These are phyloP conservation scores for Acer negundo DNA, from an alignment of 345 rosid species.

Conservation along the genomic window DNA sequence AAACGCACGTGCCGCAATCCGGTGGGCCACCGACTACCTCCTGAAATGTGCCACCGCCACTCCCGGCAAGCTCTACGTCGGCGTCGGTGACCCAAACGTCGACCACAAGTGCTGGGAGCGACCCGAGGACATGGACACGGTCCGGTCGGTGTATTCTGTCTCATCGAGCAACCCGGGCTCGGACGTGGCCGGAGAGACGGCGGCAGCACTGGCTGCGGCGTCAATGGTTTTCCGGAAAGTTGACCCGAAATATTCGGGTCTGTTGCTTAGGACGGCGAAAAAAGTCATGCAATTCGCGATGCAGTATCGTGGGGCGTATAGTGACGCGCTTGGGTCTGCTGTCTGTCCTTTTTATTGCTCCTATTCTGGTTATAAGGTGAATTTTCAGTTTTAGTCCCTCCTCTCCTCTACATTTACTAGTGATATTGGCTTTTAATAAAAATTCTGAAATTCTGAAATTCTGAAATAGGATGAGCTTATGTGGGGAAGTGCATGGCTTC, in stretches of 20 bases:
- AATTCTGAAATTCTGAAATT: no score
- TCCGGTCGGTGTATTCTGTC: slow-evolving; percentile 65
- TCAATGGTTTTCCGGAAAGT: slow-evolving; percentile 75
- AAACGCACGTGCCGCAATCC: slow-evolving; percentile 62
- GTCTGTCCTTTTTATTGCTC: slow-evolving; percentile 94
- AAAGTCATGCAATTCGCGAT: slow-evolving; percentile 76
- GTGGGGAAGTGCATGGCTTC: slow-evolving; percentile 91
- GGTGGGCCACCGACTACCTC: slow-evolving; percentile 86
- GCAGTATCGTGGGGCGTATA: slow-evolving; percentile 76
- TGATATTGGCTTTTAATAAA: no score
- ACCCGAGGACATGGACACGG: slow-evolving; percentile 95
- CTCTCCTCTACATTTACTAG: no score
- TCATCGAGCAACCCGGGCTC: slow-evolving; percentile 87
- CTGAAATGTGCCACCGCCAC: slow-evolving; percentile 80
- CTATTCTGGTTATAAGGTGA: slow-evolving; percentile 84
- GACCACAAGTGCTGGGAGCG: slow-evolving; percentile 97
- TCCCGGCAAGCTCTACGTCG: slow-evolving; percentile 81
- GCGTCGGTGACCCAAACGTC: slow-evolving; percentile 85
- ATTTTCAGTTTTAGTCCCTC: not conserved
- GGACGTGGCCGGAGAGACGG: slow-evolving; percentile 85
- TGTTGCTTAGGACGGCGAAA: slow-evolving; percentile 60
- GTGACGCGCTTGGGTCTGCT: slow-evolving; percentile 75
- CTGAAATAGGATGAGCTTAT: slow-evolving; percentile 88
- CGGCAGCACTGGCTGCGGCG: slow-evolving; percentile 91
- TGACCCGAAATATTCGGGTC: slow-evolving; percentile 52